A percentile compares a stretch with the other conserved stretches of the same genome.
These are phyloP conservation scores for Acrocalymma vagum DNA, from an alignment of 2,329 filamentous ascomycete species.

Conservation along the genomic window DNA sequence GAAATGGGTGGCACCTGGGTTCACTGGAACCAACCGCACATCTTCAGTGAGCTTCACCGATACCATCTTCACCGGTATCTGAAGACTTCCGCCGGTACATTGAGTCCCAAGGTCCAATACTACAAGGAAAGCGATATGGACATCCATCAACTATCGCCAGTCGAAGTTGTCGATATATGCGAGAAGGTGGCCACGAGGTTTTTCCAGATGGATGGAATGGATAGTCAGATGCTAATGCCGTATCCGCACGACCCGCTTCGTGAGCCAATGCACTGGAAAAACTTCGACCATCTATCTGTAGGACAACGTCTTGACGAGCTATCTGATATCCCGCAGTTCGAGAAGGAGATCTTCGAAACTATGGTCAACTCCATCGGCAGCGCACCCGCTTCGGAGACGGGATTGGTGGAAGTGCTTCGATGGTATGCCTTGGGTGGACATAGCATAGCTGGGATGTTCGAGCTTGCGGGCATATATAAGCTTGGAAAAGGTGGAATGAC, in stretches of 20 bases:
- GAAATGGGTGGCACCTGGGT: slow-evolving; percentile 63
- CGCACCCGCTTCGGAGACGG: slow-evolving; percentile 19
- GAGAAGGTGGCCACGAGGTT: too few relatives aligned
- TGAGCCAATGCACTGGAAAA: slow-evolving; percentile 36
- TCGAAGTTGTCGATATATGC: too few relatives aligned
- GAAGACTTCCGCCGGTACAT: too few relatives aligned
- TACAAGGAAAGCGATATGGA: too few relatives aligned
- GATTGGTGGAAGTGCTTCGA: slow-evolving; percentile 35
- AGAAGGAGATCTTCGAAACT: too few relatives aligned
- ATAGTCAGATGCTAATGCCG: too few relatives aligned
- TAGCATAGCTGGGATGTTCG: slow-evolving; percentile 23
- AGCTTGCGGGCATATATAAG: slow-evolving; percentile 32
- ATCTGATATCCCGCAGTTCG: too few relatives aligned
- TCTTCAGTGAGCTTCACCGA: slow-evolving; percentile 37
- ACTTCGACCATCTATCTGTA: slow-evolving; percentile 37
- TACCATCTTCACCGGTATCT: slow-evolving; percentile 40
- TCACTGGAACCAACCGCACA: slow-evolving; percentile 47
- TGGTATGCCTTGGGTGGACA: slow-evolving; percentile 41
- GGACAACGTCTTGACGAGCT: slow-evolving; percentile 40
- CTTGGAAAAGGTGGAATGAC: too few relatives aligned
- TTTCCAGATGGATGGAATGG: too few relatives aligned
- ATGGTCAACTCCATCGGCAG: too few relatives aligned
- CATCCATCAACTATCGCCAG: too few relatives aligned
- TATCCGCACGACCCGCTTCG: slow-evolving; percentile 45
- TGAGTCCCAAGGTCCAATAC: too few relatives aligned